Base-by-base conservation (phyloP, 2,329 filamentous ascomycete genomes). In the Zasmidium angulare region DNA sequence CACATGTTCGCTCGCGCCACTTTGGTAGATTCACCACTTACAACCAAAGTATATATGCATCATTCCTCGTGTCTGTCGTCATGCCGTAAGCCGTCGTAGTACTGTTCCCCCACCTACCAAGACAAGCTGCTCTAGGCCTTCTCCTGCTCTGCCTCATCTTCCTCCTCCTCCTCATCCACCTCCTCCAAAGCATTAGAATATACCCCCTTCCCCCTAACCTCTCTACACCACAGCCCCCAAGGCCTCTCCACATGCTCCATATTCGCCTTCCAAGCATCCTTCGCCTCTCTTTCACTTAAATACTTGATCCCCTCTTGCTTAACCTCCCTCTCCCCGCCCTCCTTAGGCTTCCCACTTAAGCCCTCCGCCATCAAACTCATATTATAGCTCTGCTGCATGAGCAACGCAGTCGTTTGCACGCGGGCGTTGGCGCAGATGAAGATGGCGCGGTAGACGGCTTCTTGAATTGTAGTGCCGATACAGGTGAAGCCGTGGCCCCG, bases 401-500 rank as follows among this genome's bases (percentile, higher is more conserved):
- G 48, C 64, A 72, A 20, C 2, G 77, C 76, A 1, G 70, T 69
- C 1, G 73, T 78, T 59, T 80, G 78, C 7, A 75, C 68, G 50
- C 74, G 71, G 1, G 79, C 78, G 43, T 74, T 74, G 2, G 63
- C 60, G 53, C 66, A 69, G 1, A 77, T 79, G 63, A 77, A 80
- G 20, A 79, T 75, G 1, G 77, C 75, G 55, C 78, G 75, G 60
- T 75, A 79, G 0, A 81, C 78, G 0, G 74, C 77, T 63, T 79
- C 77, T 63, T 79, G 74, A 56, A 81, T 76, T 9, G 72, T 71
- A 1, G 69, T 66, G 0, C 76, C 78, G 0, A 75, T 68, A 11
- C 74, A 76, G 1, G 77, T 78, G 60, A 81, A 80, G 22, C 79
- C 79, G 60, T 81, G 78, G 1, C 75, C 73, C 54, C 77, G 76